Percentiles rank a stretch among this genome's conserved stretches.
phyloP scores from a whole-genome alignment of 2,329 filamentous ascomycete species.

The Aaosphaeria arxii region DNA sequence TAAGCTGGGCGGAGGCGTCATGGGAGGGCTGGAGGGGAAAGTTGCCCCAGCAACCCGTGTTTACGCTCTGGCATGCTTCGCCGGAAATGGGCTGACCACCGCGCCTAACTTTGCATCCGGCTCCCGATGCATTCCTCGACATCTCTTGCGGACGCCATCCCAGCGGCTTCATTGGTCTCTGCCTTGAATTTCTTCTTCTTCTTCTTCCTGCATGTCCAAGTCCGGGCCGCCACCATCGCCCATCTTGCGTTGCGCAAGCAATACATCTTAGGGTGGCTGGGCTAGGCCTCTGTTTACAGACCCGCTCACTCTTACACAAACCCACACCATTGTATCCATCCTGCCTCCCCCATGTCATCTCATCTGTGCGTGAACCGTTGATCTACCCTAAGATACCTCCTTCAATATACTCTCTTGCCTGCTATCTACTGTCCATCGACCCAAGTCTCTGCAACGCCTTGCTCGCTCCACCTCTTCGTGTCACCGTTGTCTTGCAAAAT shows the following conservation, averaged over 20 bases:
- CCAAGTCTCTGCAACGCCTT: slow-evolving; percentile 1
- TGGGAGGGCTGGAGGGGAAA: neutral
- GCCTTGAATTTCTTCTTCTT: slow-evolving; percentile 3
- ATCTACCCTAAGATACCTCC: slow-evolving; percentile 19
- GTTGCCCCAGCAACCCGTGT: slow-evolving; percentile 12
- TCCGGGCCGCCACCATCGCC: slow-evolving; percentile 7
- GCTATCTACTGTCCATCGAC: neutral
- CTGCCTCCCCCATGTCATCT: slow-evolving; percentile 18
- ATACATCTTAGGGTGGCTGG: slow-evolving; percentile 2
- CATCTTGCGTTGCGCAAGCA: slow-evolving; percentile 17
- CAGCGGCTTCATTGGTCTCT: slow-evolving; percentile 10
- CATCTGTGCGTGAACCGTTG: slow-evolving; percentile 30
- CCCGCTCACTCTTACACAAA: slow-evolving; percentile 4
- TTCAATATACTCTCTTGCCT: slow-evolving; percentile 1
- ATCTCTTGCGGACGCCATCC: neutral
- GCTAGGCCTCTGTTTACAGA: slow-evolving; percentile 33
- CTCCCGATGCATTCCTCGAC: slow-evolving; percentile 9
- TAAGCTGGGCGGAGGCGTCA: too few species aligned
- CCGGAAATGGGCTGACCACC: neutral
- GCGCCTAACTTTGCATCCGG: slow-evolving; percentile 1
- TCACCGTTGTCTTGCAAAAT: slow-evolving; percentile 6
- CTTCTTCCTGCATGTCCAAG: slow-evolving; percentile 7
- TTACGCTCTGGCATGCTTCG: slow-evolving; percentile 10
- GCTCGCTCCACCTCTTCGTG: slow-evolving; percentile 7
- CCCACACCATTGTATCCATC: slow-evolving; percentile 1